A percentile compares a stretch with the other conserved stretches of the same genome.
phyloP scores from a whole-genome alignment of 2,329 filamentous ascomycete genomes.

The Aureobasidium pullulans region DNA sequence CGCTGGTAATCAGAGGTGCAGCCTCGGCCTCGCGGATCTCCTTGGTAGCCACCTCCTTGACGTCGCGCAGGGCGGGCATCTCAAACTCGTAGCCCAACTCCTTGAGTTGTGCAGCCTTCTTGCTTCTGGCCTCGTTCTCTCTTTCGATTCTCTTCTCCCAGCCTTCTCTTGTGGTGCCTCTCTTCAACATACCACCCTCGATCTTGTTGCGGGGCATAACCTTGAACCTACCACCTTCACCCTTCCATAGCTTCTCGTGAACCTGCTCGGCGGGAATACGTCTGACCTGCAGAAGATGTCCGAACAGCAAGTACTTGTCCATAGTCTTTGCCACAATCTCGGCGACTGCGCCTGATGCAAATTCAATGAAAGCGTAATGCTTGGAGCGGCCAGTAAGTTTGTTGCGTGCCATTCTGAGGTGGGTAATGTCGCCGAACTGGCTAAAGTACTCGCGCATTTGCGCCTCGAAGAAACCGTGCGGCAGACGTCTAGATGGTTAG shows the following conservation, averaged over 20 bases:
- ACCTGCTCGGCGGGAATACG: conserved; percentile 68
- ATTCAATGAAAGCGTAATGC: conserved; percentile 94
- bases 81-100: conserved; percentile 78
- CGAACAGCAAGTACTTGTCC: conserved; percentile 95
- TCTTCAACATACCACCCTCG: conserved; percentile 65
- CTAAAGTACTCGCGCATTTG: conserved; percentile 91
- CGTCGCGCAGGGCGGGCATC: conserved; percentile 61
- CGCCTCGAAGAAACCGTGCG: conserved; percentile 94
- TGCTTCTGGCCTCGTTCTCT: conserved; percentile 63
- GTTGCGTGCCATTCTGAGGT: conserved; percentile 80
- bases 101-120: conserved; percentile 68
- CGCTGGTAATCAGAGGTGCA: conserved; percentile 25
- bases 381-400: conserved; percentile 84
- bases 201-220: conserved; percentile 81
- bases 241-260: conserved; percentile 78
- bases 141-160: conserved; percentile 70
- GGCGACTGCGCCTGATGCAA: conserved; percentile 67
- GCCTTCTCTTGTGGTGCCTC: conserved; percentile 62
- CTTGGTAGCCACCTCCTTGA: conserved; percentile 45
- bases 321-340: conserved; percentile 91
- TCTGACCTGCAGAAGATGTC: conserved; percentile 86
- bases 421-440: conserved; percentile 80
- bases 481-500: conserved; percentile 52
- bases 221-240: conserved; percentile 85
- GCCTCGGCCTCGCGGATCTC: conserved; percentile 25